Conservation (phyloP, 345 rosid genomes). For the Ailanthus altissimus region DNA sequence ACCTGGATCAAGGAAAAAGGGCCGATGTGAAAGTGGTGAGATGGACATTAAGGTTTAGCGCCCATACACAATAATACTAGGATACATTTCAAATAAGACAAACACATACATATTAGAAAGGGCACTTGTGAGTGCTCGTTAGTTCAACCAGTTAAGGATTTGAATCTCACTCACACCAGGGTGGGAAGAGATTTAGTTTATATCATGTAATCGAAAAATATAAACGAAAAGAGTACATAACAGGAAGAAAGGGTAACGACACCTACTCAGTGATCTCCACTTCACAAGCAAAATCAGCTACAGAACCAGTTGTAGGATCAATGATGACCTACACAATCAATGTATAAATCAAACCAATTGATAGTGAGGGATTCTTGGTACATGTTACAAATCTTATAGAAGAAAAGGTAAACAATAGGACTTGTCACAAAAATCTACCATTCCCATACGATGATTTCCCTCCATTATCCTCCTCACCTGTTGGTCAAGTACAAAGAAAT, state of each 20-base stretch:
- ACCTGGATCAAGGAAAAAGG: constrained; percentile 50
- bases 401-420: constrained; percentile 18
- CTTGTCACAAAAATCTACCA: constrained; percentile 49
- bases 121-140: too few relatives aligned
- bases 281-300: constrained; percentile 91
- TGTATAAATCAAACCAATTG: neutral
- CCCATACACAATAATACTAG: neutral
- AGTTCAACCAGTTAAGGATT: too few relatives aligned
- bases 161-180: too few relatives aligned
- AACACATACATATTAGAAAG: neutral
- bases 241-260: constrained; percentile 19
- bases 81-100: neutral
- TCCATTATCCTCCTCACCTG: constrained; percentile 98
- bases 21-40: neutral
- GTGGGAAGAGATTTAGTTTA: too few relatives aligned
- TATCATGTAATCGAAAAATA: too few relatives aligned
- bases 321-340: constrained; percentile 60
- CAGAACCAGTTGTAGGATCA: constrained; percentile 66
- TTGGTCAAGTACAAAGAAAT: constrained; percentile 12
- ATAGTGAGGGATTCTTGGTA: constrained; percentile 14
- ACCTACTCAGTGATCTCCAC: constrained; percentile 97
- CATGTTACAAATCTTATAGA: neutral
- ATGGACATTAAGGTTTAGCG: neutral
- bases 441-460: constrained; percentile 97
- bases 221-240: neutral